Base-by-base conservation (phyloP, 176 grass and related monocot genomes). In the Calamus simplicifolius region DNA sequence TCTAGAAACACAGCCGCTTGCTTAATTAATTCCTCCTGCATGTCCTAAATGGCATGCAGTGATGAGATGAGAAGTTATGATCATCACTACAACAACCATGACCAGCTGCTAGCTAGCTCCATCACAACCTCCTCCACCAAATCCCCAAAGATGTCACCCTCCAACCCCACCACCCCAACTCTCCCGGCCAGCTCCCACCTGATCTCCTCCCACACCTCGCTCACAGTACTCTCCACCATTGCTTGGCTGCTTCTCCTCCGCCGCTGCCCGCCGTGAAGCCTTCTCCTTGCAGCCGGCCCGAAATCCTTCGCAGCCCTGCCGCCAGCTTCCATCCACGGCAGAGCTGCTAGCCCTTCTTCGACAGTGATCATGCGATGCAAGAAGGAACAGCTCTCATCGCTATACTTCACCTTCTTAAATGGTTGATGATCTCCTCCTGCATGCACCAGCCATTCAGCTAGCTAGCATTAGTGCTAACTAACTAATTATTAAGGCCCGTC, bases 191-290 rank as follows among this genome's bases (percentile, higher is more conserved):
- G 38, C 81, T 95, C 90, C 8, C 64, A 53, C n/a, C 56, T 57
- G n/a, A n/a, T n/a, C 82, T 83, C 75, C 72, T 86, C 74, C 86
- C 91, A 87, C 66, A 83, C 63, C 73, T 87, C 80, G 7, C 50
- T 65, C 1, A 79, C 69, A n/a, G n/a, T n/a, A 65, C 62, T 85
- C 61, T 80, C 75, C 60, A 19, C 80, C 79, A 67, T 85, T 27
- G 83, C 76, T 27, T 68, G 78, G 72, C 77, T 75, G 63, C 59
- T 51, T 87, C 76, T 78, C 52, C 70, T 67, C 27, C 80, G 50
- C 28, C 69, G 64, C 19, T 25, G 80, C 64, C 56, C 51, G 12
- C n/a, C 63, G 5, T 26, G 25, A 25, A 23, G 5, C 27, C 19
- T 19, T 29, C 16, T 4, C 5, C 26, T 18, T 16, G 23, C n/a